Conservation (phyloP, 2,329 filamentous ascomycete genomes). For the Aspergillus awamori region DNA sequence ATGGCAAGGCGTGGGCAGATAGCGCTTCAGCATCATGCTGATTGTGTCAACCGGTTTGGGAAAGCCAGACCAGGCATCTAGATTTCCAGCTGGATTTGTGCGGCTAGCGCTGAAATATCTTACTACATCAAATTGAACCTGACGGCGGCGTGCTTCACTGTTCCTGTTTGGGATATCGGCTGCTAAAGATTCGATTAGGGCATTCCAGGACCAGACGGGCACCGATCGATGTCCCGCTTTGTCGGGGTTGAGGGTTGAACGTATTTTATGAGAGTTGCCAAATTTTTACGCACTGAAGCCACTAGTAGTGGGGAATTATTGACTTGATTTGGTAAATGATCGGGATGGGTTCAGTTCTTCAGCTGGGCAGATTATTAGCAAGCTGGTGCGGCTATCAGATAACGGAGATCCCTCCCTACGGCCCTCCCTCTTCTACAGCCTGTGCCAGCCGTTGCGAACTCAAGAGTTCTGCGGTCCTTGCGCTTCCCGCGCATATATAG, state of each 20-base stretch:
- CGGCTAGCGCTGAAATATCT: neutral
- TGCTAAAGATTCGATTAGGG: neutral
- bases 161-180: neutral
- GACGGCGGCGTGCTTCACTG: neutral
- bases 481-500: neutral
- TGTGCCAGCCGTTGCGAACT: neutral
- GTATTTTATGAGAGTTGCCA: neutral
- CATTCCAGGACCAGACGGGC: neutral
- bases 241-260: neutral
- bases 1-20: neutral
- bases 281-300: neutral
- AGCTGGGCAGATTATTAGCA: slow-evolving; percentile 12
- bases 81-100: neutral
- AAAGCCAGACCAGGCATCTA: slow-evolving; percentile 13
- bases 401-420: neutral
- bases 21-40: neutral
- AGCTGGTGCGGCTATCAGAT: slow-evolving; percentile 5
- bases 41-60: neutral
- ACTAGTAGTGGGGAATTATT: slow-evolving; percentile 31
- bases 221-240: neutral
- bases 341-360: slow-evolving; percentile 1
- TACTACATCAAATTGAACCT: neutral
- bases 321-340: slow-evolving; percentile 35
- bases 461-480: neutral
- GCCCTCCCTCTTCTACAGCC: neutral